Conservation (phyloP, 2,329 filamentous ascomycete species). For the Trichocomaceae sp. region DNA sequence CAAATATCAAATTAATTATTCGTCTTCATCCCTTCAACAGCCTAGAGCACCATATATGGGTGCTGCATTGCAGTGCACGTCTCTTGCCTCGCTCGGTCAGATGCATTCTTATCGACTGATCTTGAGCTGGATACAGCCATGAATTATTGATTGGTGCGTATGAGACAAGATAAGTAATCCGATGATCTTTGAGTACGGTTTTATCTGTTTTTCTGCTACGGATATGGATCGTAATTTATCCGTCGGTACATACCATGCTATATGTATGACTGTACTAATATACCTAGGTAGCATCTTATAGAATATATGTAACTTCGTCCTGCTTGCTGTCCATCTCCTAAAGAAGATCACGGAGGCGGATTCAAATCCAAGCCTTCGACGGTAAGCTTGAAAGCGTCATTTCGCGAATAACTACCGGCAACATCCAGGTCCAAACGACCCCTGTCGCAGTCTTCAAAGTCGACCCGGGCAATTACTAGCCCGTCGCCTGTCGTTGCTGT, state of each 20-base stretch:
- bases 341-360: conserved; percentile 44
- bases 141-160: conserved; percentile 24
- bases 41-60: no score
- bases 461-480: conserved; percentile 65
- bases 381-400: conserved; percentile 55
- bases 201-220: conserved; percentile 28
- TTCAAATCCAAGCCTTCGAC: conserved; percentile 56
- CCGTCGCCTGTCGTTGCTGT: conserved; percentile 26
- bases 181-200: conserved; percentile 49
- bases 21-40: not conserved
- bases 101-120: conserved; percentile 26
- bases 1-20: not conserved
- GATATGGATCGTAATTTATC: conserved; percentile 42
- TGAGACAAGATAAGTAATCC: conserved; percentile 41
- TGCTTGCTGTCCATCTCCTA: no score
- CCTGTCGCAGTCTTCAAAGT: conserved; percentile 80
- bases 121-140: conserved; percentile 37
- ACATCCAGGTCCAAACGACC: conserved; percentile 78
- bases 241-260: conserved; percentile 34
- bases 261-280: not conserved
- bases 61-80: conserved; percentile 20
- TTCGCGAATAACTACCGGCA: conserved; percentile 77
- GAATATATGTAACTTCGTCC: not conserved
- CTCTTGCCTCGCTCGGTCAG: conserved; percentile 49
- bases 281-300: not conserved